These are phyloP conservation scores for Yarrowia alimentaria DNA, from an alignment of 805 yeast genomes.

Conservation along the genomic window DNA sequence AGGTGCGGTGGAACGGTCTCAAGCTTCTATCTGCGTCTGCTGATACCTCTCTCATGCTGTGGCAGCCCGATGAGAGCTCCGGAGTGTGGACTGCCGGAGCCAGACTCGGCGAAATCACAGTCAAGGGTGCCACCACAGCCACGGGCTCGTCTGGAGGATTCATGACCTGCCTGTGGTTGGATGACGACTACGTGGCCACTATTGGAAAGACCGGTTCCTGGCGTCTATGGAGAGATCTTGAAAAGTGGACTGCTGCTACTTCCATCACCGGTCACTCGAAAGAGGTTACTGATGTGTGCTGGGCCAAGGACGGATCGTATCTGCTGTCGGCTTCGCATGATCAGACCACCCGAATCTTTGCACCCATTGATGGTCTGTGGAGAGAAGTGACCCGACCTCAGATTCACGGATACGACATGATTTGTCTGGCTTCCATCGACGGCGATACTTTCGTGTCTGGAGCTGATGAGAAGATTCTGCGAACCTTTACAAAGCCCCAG, in stretches of 20 bases:
- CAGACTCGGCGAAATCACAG: constrained; percentile 86
- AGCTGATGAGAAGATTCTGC: constrained; percentile 89
- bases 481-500: constrained; percentile 86
- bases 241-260: constrained; percentile 42
- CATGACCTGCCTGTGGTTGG: constrained; percentile 71
- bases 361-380: constrained; percentile 56
- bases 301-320: constrained; percentile 63
- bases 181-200: constrained; percentile 53
- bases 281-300: constrained; percentile 72
- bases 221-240: constrained; percentile 62
- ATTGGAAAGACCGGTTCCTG: constrained; percentile 92
- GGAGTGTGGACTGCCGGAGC: constrained; percentile 86
- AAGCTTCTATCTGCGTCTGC: constrained; percentile 82
- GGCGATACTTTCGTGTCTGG: constrained; percentile 76
- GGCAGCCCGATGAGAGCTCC: constrained; percentile 84
- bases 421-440: constrained; percentile 63
- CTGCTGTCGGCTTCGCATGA: constrained; percentile 79
- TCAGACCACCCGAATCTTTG: constrained; percentile 85
- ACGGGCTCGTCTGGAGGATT: constrained; percentile 88
- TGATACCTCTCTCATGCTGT: constrained; percentile 87
- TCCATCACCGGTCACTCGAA: constrained; percentile 76
- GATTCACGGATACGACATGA: constrained; percentile 97
- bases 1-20: constrained; percentile 67
- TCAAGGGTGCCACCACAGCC: constrained; percentile 97
- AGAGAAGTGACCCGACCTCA: constrained; percentile 95